Conservation (phyloP, 768 basidiomycete species). For the Lactarius pseudohatsudake region DNA sequence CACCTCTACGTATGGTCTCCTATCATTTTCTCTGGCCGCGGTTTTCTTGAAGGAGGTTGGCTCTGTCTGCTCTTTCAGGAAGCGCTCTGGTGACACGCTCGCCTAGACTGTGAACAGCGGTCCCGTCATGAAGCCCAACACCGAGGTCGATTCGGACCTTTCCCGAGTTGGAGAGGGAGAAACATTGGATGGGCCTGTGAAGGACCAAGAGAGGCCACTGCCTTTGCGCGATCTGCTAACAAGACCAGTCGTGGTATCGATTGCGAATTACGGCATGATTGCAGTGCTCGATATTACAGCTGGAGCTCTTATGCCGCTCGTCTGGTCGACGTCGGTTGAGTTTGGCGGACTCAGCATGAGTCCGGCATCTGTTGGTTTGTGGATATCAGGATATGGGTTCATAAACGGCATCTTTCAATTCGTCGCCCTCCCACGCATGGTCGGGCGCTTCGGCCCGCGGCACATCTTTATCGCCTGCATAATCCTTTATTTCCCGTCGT, state of each 20-base stretch:
- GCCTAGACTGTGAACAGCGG: slow-evolving; percentile 9
- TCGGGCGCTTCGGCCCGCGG: slow-evolving; percentile 40
- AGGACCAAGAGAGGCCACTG: slow-evolving; percentile 17
- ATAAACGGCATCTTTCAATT: slow-evolving; percentile 41
- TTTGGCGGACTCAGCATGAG: slow-evolving; percentile 43
- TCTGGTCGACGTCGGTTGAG: slow-evolving; percentile 44
- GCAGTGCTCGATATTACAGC: slow-evolving; percentile 42
- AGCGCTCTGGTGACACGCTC: not conserved
- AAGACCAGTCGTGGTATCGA: no score
- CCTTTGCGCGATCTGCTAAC: no score
- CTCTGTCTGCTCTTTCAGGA: not conserved
- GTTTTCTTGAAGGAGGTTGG: slow-evolving; percentile 22
- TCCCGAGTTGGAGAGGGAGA: no score
- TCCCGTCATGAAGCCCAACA: not conserved
- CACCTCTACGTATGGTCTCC: not conserved
- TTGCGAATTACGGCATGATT: no score
- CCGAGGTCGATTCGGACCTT: no score
- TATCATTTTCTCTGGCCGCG: not conserved
- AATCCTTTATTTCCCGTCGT: slow-evolving; percentile 30
- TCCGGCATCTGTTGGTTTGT: slow-evolving; percentile 40
- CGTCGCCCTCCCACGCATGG: slow-evolving; percentile 39
- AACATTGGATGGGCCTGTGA: not conserved
- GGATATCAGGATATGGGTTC: slow-evolving; percentile 40
- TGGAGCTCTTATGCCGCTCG: slow-evolving; percentile 44
- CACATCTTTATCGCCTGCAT: slow-evolving; percentile 34